Conservation (phyloP, 129 eudicot genomes). For the Gnaphalium uliginosum region DNA sequence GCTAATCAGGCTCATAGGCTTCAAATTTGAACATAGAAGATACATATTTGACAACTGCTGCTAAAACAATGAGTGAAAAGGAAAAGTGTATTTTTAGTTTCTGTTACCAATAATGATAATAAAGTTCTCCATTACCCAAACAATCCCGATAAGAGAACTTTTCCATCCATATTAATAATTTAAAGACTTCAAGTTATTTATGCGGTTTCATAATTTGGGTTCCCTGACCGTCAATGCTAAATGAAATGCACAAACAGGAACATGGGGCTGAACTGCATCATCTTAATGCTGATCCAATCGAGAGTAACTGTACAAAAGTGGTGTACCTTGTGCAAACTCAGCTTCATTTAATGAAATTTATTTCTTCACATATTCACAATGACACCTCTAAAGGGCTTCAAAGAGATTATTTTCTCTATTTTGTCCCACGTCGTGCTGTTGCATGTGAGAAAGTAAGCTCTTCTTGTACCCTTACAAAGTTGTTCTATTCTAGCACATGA, state of each 20-base stretch:
- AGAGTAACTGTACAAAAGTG: slow-evolving; percentile 75
- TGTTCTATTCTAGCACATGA: not conserved
- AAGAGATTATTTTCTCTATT: slow-evolving; percentile 85
- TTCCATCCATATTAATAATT: too few relatives aligned
- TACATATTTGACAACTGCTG: too few relatives aligned
- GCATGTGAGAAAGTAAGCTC: slow-evolving; percentile 82
- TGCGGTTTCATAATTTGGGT: not conserved
- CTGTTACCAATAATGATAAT: too few relatives aligned
- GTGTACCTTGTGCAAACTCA: slow-evolving; percentile 89
- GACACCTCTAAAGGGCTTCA: slow-evolving; percentile 86
- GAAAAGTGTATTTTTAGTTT: too few relatives aligned
- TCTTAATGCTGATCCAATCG: slow-evolving; percentile 73
- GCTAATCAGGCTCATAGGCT: too few relatives aligned
- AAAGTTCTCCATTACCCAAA: too few relatives aligned
- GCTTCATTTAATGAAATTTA: slow-evolving; percentile 75
- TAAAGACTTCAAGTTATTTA: too few relatives aligned
- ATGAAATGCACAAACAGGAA: slow-evolving; percentile 56
- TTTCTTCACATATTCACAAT: slow-evolving; percentile 70
- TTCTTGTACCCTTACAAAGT: slow-evolving; percentile 14
- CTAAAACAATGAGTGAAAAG: too few relatives aligned
- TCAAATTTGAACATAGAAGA: too few relatives aligned
- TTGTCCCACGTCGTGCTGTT: slow-evolving; percentile 95
- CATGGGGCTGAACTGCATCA: slow-evolving; percentile 93
- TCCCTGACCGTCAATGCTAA: slow-evolving; percentile 5
- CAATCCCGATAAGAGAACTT: too few relatives aligned